A percentile compares a stretch with the other conserved stretches of the same genome.
Evolutionary conservation across 2,329 filamentous ascomycete genomes (phyloP).

Genomic region (Aspergillus clavatus): DNA sequence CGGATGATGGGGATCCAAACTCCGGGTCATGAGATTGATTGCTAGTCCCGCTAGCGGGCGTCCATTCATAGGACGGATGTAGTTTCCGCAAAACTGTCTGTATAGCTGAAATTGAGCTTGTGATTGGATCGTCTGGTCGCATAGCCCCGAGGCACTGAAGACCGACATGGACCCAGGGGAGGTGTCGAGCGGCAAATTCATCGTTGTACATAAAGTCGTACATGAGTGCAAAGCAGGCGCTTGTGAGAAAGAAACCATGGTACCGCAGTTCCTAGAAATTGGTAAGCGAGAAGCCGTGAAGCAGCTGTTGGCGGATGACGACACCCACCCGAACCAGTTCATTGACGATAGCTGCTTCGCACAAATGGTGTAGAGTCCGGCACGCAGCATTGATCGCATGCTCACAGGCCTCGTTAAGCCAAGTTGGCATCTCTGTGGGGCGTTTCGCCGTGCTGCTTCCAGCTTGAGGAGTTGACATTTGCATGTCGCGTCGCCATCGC

Average conservation of each 20-base stretch:
- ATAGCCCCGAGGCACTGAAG: constrained; percentile 36
- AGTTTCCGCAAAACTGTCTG: constrained; percentile 31
- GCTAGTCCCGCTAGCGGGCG: constrained; percentile 1
- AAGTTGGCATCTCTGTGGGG: constrained; percentile 28
- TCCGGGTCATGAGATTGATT: neutral
- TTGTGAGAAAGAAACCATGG: constrained; percentile 43
- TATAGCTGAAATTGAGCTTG: constrained; percentile 27
- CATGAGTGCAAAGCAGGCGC: constrained; percentile 39
- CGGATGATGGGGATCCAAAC: neutral
- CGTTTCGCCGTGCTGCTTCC: constrained; percentile 9
- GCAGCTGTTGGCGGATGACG: neutral
- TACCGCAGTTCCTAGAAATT: constrained; percentile 40
- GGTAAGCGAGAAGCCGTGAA: neutral
- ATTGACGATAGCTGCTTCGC: constrained; percentile 39
- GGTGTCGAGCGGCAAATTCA: constrained; percentile 32
- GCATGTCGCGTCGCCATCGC: constrained; percentile 35
- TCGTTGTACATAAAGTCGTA: constrained; percentile 43
- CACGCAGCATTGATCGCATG: constrained; percentile 40
- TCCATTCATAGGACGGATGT: constrained; percentile 28
- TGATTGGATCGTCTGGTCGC: constrained; percentile 26
- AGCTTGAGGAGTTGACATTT: constrained; percentile 10
- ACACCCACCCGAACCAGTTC: constrained; percentile 36
- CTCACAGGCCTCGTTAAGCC: constrained; percentile 44
- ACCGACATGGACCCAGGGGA: constrained; percentile 42
- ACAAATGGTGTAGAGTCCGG: constrained; percentile 39